A percentile compares a stretch with the other conserved stretches of the same genome.
phyloP scores from a whole-genome alignment of 2,329 filamentous ascomycete species.

The Sphaerulina vaccinii region DNA sequence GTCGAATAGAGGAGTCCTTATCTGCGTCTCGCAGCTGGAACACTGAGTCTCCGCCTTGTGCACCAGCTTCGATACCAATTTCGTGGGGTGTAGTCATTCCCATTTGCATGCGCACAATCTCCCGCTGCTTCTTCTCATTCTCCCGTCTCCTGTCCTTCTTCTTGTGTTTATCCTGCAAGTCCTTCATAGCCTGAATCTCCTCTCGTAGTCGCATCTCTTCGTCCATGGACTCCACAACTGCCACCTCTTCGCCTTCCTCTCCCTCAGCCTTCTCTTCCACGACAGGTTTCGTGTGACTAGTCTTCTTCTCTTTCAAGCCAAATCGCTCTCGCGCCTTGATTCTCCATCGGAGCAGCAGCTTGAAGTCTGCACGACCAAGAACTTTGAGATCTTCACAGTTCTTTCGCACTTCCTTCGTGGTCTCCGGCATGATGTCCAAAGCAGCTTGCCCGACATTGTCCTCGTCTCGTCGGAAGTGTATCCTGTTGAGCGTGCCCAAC shows the following conservation, averaged over 20 bases:
- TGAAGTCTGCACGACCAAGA: constrained; percentile 91
- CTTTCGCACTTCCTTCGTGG: constrained; percentile 74
- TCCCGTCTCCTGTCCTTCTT: constrained; percentile 82
- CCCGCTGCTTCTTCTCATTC: constrained; percentile 91
- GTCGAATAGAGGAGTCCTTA: constrained; percentile 66
- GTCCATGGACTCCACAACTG: constrained; percentile 85
- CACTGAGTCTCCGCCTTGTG: constrained; percentile 72
- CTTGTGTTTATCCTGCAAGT: constrained; percentile 71
- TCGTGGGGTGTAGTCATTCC: constrained; percentile 96
- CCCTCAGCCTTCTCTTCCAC: constrained; percentile 39
- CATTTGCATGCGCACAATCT: constrained; percentile 94
- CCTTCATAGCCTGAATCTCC: constrained; percentile 77
- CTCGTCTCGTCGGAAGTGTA: constrained; percentile 76
- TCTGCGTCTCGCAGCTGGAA: constrained; percentile 83
- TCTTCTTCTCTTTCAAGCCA: constrained; percentile 75
- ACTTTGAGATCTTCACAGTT: constrained; percentile 86
- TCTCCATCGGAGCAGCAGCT: constrained; percentile 83
- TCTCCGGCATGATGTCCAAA: constrained; percentile 80
- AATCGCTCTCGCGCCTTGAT: constrained; percentile 87
- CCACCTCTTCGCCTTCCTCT: constrained; percentile 61
- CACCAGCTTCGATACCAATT: constrained; percentile 69
- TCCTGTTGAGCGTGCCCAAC: constrained; percentile 77
- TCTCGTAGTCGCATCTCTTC: constrained; percentile 89
- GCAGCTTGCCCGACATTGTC: constrained; percentile 81
- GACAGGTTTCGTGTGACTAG: constrained; percentile 30